Evolutionary conservation across 371 early-diverging fungal species (phyloP), one percentile per base, ranked within the genome.

Genomic region (Thermomucor indicae-seudaticae): DNA sequence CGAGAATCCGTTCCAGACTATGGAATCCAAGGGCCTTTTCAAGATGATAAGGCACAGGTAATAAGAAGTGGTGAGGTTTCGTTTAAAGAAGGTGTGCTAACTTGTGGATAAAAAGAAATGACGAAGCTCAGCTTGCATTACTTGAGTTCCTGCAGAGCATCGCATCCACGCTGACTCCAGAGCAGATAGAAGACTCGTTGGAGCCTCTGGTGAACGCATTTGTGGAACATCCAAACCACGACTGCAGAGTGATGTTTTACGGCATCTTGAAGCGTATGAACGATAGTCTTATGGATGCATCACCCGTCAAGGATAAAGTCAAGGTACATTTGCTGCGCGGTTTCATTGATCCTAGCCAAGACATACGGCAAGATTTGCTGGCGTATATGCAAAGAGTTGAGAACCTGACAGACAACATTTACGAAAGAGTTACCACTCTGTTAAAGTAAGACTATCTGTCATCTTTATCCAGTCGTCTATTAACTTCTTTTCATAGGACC

Each of bases 321-420:
- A 70, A 77, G 23, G 57, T 67, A 4, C 65, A 70, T 8, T 50
- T 86, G 6, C 53, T 88, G 8, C 62, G 63, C 7, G 90, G 89
- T 0, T 60, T 88, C 10, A 31, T 39, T 14, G 51, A 51, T 43
- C 35, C 32, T 14, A 34, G 16, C 14, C 70, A 75, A 16, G 60
- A 51, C 5, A 81, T 86, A 27, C 69, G 83, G 2, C 40, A 63
- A 11, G 72, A 68, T 6, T 59, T 83, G 10, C 58, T 67, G 4
- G 64, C 60, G 6, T 86, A 73, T 53, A 64, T 86, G 49, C 64
- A 79, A 49, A 56, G 40, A 16, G 53, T 54, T 2, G 57, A 62
- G 38, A 53, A 50, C 10, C 47, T 81, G 4, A 64, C 64, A 8
- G 47, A 51, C 14, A 58, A 75, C 51, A 70, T 77, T 1, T 68